Evolutionary conservation across 2,329 filamentous ascomycete species (phyloP), one percentile per base, ranked within the genome.

Genomic region (Amesomyces nigricolor): DNA sequence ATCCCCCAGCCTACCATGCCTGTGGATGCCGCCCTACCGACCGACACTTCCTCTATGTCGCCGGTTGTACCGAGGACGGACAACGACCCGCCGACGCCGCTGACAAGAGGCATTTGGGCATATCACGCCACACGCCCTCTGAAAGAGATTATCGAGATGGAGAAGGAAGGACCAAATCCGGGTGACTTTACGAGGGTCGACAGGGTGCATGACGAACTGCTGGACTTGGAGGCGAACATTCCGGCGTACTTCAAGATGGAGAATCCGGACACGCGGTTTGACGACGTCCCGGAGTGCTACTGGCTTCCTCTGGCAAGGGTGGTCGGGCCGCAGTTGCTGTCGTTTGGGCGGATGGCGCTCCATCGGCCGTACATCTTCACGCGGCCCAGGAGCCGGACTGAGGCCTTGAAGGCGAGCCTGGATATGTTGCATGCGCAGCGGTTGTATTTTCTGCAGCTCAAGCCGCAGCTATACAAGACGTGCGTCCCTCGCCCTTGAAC

Each of bases 351-450:
- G 47, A 80, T 85, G 70, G 80, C 79, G 4, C 71, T 86, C 39
- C 82, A 86, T 58, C 73, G 82, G 22, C 80, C 81, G 0, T 85
- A 84, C 63, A 77, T 85, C 17, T 85, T 85, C 60, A 81, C 80
- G 14, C 75, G 79, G 11, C 66, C 73, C 5, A 68, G 71, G 37
- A 82, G 78, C 62, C 72, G 82, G n/a, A 71, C 72, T 4, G 78
- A 80, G 59, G 81, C 81, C 2, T 72, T 85, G 4, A 73, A 74
- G 61, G 80, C 81, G 4, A 80, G 78, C 47, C 62, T 85, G 3
- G 71, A 72, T 2, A 80, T 83, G 69, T 72, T 86, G 2, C 73
- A 78, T 22, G 71, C 78, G 14, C 82, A 85, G 64, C 72, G 75
- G 57, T 64, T 70, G 37, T 72, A 78, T 47, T 78, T 82, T 61